These are phyloP conservation scores for Pyrrhoderma lamaoense DNA, from an alignment of 1,284 basidiomycete genomes.

Conservation along the genomic window DNA sequence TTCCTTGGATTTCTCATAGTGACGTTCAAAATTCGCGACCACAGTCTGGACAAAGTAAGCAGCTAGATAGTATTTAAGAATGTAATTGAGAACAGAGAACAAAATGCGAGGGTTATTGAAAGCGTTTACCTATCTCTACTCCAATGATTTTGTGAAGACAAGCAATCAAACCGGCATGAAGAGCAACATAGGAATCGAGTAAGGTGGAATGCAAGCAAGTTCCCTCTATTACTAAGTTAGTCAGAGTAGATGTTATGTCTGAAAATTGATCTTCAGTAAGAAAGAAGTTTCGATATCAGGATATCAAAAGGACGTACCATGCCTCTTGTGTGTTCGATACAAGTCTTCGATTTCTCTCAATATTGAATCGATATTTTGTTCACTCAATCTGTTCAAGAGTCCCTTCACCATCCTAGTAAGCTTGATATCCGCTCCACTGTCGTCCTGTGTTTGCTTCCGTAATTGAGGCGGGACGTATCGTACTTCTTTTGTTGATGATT, in stretches of 20 bases:
- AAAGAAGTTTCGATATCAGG: conserved; percentile 13
- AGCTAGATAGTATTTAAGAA: conserved; percentile 35
- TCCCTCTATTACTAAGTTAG: conserved; percentile 73
- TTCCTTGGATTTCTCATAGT: conserved; percentile 31
- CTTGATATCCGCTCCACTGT: conserved; percentile 51
- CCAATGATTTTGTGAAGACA: conserved; percentile 82
- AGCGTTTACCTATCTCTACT: conserved; percentile 76
- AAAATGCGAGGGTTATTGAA: conserved; percentile 13
- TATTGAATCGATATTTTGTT: conserved; percentile 84
- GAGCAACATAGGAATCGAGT: conserved; percentile 86
- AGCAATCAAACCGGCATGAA: conserved; percentile 86
- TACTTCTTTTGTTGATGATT: background rate
- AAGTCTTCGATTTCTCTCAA: conserved; percentile 71
- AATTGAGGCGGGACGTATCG: conserved; percentile 62
- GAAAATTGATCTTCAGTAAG: conserved; percentile 12
- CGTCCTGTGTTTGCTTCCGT: conserved; percentile 34
- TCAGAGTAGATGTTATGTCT: conserved; percentile 83
- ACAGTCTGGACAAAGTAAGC: conserved; percentile 72
- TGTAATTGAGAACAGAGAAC: background rate
- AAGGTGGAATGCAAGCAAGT: conserved; percentile 79
- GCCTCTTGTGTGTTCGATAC: conserved; percentile 73
- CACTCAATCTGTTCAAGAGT: conserved; percentile 85
- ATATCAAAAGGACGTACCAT: conserved; percentile 46
- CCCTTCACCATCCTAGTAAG: conserved; percentile 81
- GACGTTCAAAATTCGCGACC: conserved; percentile 58